Evolutionary conservation across 345 rosid genomes (phyloP), one percentile per base, ranked within the genome.

Genomic region (Aquilaria sinensis): DNA sequence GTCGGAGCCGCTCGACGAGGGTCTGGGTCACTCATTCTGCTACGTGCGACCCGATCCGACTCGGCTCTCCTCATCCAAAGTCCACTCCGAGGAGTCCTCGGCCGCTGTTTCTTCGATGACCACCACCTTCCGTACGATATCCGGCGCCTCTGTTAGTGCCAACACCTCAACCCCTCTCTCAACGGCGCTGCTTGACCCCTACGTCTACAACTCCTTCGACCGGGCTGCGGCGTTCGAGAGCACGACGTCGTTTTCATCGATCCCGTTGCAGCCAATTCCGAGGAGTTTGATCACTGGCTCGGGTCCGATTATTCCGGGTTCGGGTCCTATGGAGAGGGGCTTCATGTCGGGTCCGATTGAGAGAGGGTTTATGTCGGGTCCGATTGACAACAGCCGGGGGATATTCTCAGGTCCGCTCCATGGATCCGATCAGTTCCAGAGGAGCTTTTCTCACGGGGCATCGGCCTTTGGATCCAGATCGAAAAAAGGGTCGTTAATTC

Each of bases 61-160:
- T 2, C 77, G 87, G 0, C n/a, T 84, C 1, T 85, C 95, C 0
- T 86, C 86, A 6, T 94, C 99, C 6, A 85, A 90, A 67, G 95
- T 90, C 71, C 88, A 93, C 74, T 90, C 98, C 2, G 89, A 83
- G 23, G 93, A 85, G 51, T 80, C 85, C 43, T 37, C 43, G 8
- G 43, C 43, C 7, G 43, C 43, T 23, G 23, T 23, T 23, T 23
- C 23, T 23, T 23, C 23, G 43, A 37, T 37, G 48, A 64, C 92
- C 52, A 88, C 96, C 41, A 86, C 95, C 52, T 94, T 90, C 70
- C 87, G 93, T 30, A 67, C 99, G 30, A 94, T 94, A 64, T 88
- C 99, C 56, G 99, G 97, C 9, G 96, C 99, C 14, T 94, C 99
- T 30, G 85, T 94, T 3, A 94, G 99, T 62, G 99, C 99, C 56